Evolutionary conservation across 495 filamentous ascomycete genomes (phyloP).

Genomic region (Penicillium cinerascens): DNA sequence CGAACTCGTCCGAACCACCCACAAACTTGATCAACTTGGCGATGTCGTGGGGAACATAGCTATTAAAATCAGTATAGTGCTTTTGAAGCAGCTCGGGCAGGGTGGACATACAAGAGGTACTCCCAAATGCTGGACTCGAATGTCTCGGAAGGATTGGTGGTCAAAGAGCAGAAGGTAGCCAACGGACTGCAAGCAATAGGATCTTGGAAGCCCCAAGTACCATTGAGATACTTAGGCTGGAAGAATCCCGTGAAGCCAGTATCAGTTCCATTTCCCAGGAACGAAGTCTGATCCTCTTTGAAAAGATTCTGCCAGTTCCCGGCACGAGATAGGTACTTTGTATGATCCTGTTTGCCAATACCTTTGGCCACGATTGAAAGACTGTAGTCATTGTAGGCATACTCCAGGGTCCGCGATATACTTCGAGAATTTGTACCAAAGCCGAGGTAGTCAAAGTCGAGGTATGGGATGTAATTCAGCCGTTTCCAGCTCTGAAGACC

Average conservation of each 20-base stretch:
- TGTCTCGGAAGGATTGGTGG: slow-evolving; percentile 61
- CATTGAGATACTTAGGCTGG: slow-evolving; percentile 61
- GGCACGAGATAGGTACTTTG: slow-evolving; percentile 60
- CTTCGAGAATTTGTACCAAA: slow-evolving; percentile 68
- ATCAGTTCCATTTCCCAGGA: slow-evolving; percentile 51
- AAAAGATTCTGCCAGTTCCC: slow-evolving; percentile 68
- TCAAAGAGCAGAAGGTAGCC: slow-evolving; percentile 56
- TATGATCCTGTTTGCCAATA: slow-evolving; percentile 50
- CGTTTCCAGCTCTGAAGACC: slow-evolving; percentile 67
- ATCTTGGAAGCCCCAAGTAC: slow-evolving; percentile 67
- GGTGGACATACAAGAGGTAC: slow-evolving; percentile 47
- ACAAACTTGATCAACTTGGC: slow-evolving; percentile 55
- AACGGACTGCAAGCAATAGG: slow-evolving; percentile 63
- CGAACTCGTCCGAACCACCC: slow-evolving; percentile 57
- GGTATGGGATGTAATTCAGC: slow-evolving; percentile 63
- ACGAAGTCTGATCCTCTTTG: slow-evolving; percentile 57
- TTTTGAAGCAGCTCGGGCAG: not conserved
- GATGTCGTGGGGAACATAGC: slow-evolving; percentile 70
- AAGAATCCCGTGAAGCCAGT: slow-evolving; percentile 67
- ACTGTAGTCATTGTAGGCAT: slow-evolving; percentile 73
- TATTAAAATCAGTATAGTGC: slow-evolving; percentile 3
- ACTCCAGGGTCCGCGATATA: slow-evolving; percentile 70
- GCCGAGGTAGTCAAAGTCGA: slow-evolving; percentile 67
- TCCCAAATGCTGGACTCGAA: slow-evolving; percentile 72
- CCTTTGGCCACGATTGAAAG: slow-evolving; percentile 58